These are phyloP conservation scores for Argentina anserina DNA, from an alignment of 306 rosid species.

Conservation along the genomic window DNA sequence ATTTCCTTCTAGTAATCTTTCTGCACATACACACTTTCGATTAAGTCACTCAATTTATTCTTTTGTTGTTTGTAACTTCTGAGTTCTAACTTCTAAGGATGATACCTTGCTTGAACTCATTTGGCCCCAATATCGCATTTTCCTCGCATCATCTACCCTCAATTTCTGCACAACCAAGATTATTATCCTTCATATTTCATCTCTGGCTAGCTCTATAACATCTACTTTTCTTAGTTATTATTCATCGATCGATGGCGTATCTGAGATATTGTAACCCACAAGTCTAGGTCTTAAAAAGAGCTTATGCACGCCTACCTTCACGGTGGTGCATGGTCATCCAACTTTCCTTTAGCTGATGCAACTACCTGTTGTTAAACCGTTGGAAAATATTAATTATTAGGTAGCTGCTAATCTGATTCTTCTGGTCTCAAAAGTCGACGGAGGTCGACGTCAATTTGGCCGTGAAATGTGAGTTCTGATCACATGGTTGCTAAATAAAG, in stretches of 20 bases:
- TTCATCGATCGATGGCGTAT: not conserved
- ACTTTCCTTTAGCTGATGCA: slow-evolving; percentile 4
- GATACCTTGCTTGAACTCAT: slow-evolving; percentile 18
- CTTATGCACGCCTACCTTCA: not conserved
- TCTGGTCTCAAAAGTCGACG: not conserved
- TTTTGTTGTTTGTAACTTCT: not conserved
- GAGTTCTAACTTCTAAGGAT: not conserved
- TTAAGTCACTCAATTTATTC: slow-evolving; percentile 4
- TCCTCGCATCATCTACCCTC: too few species aligned
- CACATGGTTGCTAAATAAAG: not conserved
- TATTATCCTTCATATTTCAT: not conserved
- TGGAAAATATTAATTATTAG: not conserved
- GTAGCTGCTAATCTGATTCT: not conserved
- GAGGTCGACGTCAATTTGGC: not conserved
- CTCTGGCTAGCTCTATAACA: not conserved
- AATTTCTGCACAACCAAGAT: not conserved
- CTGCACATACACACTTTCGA: not conserved
- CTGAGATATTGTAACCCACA: too few species aligned
- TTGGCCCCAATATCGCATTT: not conserved
- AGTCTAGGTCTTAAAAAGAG: not conserved
- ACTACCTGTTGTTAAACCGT: not conserved
- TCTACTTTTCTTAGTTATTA: not conserved
- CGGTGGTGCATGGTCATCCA: not conserved
- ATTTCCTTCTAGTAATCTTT: not conserved
- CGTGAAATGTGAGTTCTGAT: not conserved